phyloP scores from a whole-genome alignment of 805 yeast genomes.

The Ogataea wickerhamii region DNA sequence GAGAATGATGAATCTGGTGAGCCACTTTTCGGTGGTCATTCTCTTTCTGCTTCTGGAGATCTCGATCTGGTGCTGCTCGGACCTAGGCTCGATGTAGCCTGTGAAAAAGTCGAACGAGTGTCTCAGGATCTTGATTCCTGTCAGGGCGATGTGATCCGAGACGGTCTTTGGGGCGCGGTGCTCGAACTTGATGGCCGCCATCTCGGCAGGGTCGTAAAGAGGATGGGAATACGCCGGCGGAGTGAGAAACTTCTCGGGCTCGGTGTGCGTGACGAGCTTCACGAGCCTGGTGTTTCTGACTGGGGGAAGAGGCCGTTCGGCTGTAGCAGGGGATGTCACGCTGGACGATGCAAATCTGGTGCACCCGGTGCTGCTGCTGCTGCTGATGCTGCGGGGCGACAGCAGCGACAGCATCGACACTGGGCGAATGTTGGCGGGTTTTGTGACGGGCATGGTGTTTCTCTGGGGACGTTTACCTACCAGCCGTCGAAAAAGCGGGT shows the following conservation, averaged over 20 bases:
- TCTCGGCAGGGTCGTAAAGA: constrained; percentile 32
- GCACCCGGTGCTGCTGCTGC: no score
- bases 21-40: constrained; percentile 64
- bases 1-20: constrained; percentile 57
- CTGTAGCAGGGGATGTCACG: no score
- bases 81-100: constrained; percentile 58
- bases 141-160: constrained; percentile 52
- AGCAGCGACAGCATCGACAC: no score
- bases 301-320: constrained; percentile 9
- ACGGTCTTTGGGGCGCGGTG: constrained; percentile 48
- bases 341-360: no score
- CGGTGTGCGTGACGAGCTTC: constrained; percentile 9
- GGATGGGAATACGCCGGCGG: constrained; percentile 44
- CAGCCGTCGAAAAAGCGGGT: no score
- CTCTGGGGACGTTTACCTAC: no score
- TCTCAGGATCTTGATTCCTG: constrained; percentile 44
- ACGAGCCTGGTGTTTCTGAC: constrained; percentile 14
- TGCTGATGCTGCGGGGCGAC: no score
- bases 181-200: constrained; percentile 42
- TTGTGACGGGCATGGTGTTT: no score
- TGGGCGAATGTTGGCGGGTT: no score
- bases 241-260: constrained; percentile 24
- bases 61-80: constrained; percentile 27
- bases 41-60: constrained; percentile 33
- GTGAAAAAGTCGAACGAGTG: constrained; percentile 57